A percentile compares a stretch with the other conserved stretches of the same genome.
phyloP scores from a whole-genome alignment of 331 rosid species.

The Malus hybrid region DNA sequence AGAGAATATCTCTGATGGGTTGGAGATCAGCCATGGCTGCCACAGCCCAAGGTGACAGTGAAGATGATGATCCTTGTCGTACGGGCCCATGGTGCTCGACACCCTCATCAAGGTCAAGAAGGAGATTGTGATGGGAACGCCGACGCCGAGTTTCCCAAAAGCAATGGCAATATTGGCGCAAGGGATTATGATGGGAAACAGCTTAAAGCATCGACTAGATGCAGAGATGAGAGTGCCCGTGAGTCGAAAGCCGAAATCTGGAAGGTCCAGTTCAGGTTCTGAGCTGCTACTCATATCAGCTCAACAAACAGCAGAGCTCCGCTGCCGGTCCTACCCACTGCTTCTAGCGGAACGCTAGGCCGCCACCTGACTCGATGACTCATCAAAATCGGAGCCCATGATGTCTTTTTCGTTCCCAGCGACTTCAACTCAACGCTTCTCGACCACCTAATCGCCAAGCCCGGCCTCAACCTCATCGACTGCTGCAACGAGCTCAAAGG shows the following conservation, averaged over 20 bases:
- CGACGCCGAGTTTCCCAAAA: slow-evolving; percentile 44
- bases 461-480: background rate
- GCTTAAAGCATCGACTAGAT: slow-evolving; percentile 29
- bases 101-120: too few species aligned
- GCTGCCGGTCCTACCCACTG: too few species aligned
- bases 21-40: too few species aligned
- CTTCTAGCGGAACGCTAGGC: background rate
- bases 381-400: background rate
- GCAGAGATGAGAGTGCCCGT: slow-evolving; percentile 24
- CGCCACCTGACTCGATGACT: background rate
- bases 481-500: background rate
- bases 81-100: too few species aligned
- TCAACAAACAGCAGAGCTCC: too few species aligned
- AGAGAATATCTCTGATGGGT: too few species aligned
- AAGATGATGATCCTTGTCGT: too few species aligned
- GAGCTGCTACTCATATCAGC: too few species aligned
- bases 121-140: background rate
- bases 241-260: slow-evolving; percentile 39
- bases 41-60: too few species aligned
- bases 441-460: background rate
- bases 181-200: slow-evolving; percentile 46
- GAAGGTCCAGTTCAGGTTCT: too few species aligned
- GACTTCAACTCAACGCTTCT: background rate
- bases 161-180: slow-evolving; percentile 48
- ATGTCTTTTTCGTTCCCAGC: background rate